Conservation (phyloP, 1,284 basidiomycete genomes). For the Takashimella tepidaria region DNA sequence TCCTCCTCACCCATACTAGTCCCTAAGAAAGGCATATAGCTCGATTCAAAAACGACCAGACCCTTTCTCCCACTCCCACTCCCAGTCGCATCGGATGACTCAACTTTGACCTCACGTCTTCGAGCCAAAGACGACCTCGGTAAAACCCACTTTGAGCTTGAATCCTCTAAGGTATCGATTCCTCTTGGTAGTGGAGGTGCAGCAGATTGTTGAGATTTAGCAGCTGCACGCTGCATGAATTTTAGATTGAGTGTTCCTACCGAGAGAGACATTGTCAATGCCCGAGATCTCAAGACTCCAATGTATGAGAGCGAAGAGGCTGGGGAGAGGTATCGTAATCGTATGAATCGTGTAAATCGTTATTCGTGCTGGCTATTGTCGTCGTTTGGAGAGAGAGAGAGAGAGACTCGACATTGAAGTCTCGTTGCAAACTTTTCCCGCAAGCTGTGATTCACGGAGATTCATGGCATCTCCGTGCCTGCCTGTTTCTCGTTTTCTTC, state of each 20-base stretch:
- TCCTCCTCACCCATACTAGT: slow-evolving; percentile 10
- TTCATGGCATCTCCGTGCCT: no score
- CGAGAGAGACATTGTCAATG: slow-evolving; percentile 32
- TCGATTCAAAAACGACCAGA: slow-evolving; percentile 23
- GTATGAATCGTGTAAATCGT: no score
- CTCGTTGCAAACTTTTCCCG: no score
- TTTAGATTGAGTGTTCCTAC: slow-evolving; percentile 43
- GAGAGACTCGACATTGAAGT: no score
- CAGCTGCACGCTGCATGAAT: slow-evolving; percentile 46
- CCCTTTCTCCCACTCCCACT: neutral
- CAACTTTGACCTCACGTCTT: slow-evolving; percentile 4
- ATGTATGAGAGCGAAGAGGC: no score
- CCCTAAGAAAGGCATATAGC: slow-evolving; percentile 29
- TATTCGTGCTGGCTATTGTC: no score
- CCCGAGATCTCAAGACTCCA: no score
- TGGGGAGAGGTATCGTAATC: no score
- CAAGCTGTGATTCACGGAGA: no score
- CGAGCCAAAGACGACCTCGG: slow-evolving; percentile 8
- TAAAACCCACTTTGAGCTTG: slow-evolving; percentile 25
- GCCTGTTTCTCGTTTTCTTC: no score
- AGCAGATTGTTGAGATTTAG: slow-evolving; percentile 9
- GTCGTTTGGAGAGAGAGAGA: no score
- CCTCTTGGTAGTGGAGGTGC: slow-evolving; percentile 3
- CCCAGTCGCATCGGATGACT: slow-evolving; percentile 1
- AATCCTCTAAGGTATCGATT: slow-evolving; percentile 10